Evolutionary conservation across 2,329 filamentous ascomycete genomes (phyloP), one percentile per base, ranked within the genome.

Genomic region (Ceratocystis albifundus): DNA sequence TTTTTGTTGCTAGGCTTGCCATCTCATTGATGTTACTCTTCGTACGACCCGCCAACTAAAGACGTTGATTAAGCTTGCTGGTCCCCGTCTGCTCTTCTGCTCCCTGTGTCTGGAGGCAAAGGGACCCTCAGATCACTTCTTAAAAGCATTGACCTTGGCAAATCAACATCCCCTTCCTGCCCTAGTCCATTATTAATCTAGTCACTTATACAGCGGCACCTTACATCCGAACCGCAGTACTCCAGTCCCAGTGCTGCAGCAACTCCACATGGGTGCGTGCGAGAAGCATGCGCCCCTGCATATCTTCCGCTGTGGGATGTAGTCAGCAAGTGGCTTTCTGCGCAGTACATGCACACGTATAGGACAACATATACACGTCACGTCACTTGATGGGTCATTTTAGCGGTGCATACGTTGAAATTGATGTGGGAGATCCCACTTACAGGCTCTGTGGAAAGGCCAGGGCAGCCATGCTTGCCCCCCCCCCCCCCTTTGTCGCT

Each of bases 121-220:
- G 22, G 28, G 55, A 15, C 36, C 55, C 55, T 59, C 55, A 36
- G 55, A 59, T 59, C 55, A 59, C 55, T 59, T 59, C 28, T 59
- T 36, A 59, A 59, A 41, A 32, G 28, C 55, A 59, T 59, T 30
- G 55, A n/a, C 28, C 55, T 59, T 59, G 5, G 55, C 55, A 59
- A 59, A 59, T 59, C 55, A 36, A 7, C 4, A 8, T n/a, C 28
- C 4, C 12, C 30, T n/a, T 59, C 5, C 55, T 53, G 20, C 15
- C 22, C 22, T 53, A 53, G 25, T 25, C 48, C 48, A 15, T 22
- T 53, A 53, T 25, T 28, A 53, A 53, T 4, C 22, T 15, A 53
- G 8, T 53, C 48, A 53, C 22, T 53, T 53, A 53, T 53, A 28
- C 10, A 53, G 12, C 22, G 22, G 48, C 48, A 53, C 48, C 48